A percentile compares a stretch with the other conserved stretches of the same genome.
Evolutionary conservation across 2,329 filamentous ascomycete species (phyloP).

Genomic region (Pestalotiopsis fici): DNA sequence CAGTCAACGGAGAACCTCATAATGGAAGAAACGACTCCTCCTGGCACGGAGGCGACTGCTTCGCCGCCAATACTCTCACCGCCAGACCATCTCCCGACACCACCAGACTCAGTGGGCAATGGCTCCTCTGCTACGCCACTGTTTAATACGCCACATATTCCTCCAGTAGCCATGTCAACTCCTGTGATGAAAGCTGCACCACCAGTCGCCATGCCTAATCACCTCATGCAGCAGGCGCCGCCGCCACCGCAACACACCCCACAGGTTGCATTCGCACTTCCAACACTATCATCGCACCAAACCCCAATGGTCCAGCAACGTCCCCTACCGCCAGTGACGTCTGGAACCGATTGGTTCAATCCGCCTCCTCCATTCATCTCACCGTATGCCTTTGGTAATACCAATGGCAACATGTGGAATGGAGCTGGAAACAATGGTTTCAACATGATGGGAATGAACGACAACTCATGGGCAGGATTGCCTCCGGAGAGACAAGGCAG

Average conservation of each 20-base stretch:
- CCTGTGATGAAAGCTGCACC: constrained; percentile 21
- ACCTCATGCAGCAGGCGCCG: constrained; percentile 9
- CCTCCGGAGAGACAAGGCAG: constrained; percentile 62
- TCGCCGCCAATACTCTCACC: constrained; percentile 30
- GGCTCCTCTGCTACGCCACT: constrained; percentile 21
- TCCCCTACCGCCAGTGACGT: constrained; percentile 41
- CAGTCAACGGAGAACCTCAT: constrained; percentile 34
- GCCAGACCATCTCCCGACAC: constrained; percentile 24
- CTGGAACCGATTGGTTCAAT: constrained; percentile 52
- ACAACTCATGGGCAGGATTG: constrained; percentile 23
- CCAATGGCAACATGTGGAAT: constrained; percentile 32
- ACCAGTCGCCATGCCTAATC: constrained; percentile 21
- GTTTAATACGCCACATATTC: constrained; percentile 25
- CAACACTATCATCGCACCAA: constrained; percentile 36
- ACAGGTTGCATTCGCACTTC: constrained; percentile 38
- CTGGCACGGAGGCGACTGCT: constrained; percentile 25
- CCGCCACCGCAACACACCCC: constrained; percentile 12
- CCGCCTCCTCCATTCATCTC: constrained; percentile 54
- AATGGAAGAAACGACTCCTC: constrained; percentile 26
- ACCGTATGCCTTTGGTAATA: constrained; percentile 49
- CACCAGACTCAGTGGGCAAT: constrained; percentile 26
- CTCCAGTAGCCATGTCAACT: constrained; percentile 23
- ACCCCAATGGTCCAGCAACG: constrained; percentile 31
- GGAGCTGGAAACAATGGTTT: constrained; percentile 22
- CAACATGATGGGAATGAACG: constrained; percentile 21